Percentiles rank a stretch among this genome's conserved stretches.
These are phyloP conservation scores for Eragrostis nindensis DNA, from an alignment of 176 grass and related monocot species.

Conservation along the genomic window DNA sequence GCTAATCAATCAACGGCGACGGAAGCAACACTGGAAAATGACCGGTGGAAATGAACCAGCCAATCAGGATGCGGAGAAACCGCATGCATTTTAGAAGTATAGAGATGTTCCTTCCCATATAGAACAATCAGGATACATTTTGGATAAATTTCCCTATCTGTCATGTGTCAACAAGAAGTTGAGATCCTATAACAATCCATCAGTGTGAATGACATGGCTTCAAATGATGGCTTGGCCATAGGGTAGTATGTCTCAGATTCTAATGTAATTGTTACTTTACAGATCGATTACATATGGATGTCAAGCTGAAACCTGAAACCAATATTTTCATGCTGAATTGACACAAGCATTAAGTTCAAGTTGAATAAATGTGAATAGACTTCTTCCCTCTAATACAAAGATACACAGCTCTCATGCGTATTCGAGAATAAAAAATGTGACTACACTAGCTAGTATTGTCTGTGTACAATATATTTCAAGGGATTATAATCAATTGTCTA, in stretches of 20 bases:
- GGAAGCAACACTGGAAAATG: no score
- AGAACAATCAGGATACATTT: no score
- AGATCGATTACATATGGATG: not conserved
- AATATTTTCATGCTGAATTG: not conserved
- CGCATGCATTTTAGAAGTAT: no score
- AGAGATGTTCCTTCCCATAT: no score
- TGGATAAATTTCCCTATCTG: not conserved
- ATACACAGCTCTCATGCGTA: no score
- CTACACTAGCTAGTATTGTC: no score
- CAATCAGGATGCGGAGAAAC: no score
- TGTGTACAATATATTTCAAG: not conserved
- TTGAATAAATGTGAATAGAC: not conserved
- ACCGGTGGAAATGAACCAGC: no score
- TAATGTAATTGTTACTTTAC: not conserved
- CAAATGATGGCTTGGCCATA: not conserved
- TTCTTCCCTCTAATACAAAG: no score
- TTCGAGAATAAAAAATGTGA: no score
- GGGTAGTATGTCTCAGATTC: not conserved
- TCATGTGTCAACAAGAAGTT: not conserved
- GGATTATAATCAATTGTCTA: not conserved
- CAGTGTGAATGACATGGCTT: not conserved
- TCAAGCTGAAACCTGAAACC: not conserved
- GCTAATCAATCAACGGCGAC: no score
- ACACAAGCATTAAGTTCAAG: not conserved
- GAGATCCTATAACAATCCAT: not conserved